Base-by-base conservation (phyloP, 495 filamentous ascomycete genomes). In the Talaromyces borbonicus region DNA sequence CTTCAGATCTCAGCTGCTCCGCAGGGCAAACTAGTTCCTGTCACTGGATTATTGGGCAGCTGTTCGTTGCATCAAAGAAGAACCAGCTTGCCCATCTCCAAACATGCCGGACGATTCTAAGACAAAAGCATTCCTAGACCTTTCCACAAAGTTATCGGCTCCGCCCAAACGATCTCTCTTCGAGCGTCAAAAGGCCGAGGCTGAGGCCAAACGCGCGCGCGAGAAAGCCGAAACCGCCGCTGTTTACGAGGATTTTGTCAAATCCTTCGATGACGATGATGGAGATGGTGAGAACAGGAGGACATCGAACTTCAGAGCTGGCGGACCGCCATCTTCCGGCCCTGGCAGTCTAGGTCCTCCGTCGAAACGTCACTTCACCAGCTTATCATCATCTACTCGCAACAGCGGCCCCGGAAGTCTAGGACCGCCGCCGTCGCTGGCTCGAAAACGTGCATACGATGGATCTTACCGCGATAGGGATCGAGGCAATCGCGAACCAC, bases 151-250 rank as follows among this genome's bases (percentile, higher is more conserved):
- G 60, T 80, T 95, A 31, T 78, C 85, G 19, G 85, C 87, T 8
- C 83, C 88, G 0, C 52, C 66, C 31, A 93, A 90, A 64, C 88
- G 94, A 59, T 93, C 88, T 9, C 76, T 87, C 25, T 97, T 94
- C 65, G 90, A 97, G 65, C 82, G 83, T 46, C 86, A 92, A 53
- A 92, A 90, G 67, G 86, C 85, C 30, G 90, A 95, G 59, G 89
- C 86, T 25, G 87, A 95, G 69, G 90, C 87, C 12, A 97, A 96
- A 63, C 83, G 86, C 26, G 74, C 78, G 52, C 76, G 87, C 47
- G 90, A 95, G 62, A 83, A 83, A 58, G 86, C 82, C 49, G 90
- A 95, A 62, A 94, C 85, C 15, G 87, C 85, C 26, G 90, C 90
- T 7, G 90, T 87, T 11, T 86, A 87, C 58, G 80, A 93, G 48